Percentiles rank a stretch among this genome's conserved stretches.
Conservation (phyloP, 1,284 basidiomycete genomes). For the Papiliotrema laurentii region DNA sequence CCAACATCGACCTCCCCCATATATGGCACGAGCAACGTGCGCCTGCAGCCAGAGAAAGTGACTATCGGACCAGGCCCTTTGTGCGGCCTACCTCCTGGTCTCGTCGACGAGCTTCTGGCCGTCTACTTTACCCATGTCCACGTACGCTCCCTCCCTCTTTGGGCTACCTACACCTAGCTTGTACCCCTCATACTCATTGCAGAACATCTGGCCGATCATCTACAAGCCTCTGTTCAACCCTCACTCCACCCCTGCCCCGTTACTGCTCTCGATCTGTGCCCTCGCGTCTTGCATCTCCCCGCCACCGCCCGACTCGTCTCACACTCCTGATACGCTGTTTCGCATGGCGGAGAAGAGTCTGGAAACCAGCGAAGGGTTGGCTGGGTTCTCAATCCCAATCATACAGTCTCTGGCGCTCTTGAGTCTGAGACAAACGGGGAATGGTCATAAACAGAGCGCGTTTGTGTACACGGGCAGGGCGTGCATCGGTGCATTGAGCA, state of each 20-base stretch:
- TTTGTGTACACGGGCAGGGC: conserved; percentile 47
- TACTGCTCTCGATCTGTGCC: conserved; percentile 39
- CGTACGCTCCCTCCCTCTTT: conserved; percentile 7
- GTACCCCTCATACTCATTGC: not conserved
- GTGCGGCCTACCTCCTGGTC: conserved; percentile 11
- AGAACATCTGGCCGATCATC: conserved; percentile 45
- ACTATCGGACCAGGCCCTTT: too few relatives aligned
- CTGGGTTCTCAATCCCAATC: conserved; percentile 31
- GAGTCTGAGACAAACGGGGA: conserved; percentile 48
- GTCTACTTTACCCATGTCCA: conserved; percentile 34
- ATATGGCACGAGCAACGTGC: too few relatives aligned
- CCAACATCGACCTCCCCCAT: too few relatives aligned
- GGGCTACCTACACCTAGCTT: not conserved
- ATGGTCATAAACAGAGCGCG: conserved; percentile 47
- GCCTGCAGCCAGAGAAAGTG: too few relatives aligned
- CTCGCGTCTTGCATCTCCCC: conserved; percentile 37
- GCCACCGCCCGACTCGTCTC: conserved; percentile 47
- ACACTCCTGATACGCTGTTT: conserved; percentile 60
- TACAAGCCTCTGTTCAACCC: conserved; percentile 44
- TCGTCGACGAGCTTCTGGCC: conserved; percentile 26
- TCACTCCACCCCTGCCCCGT: conserved; percentile 23
- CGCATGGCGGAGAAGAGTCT: conserved; percentile 33
- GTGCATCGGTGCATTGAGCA: conserved; percentile 46
- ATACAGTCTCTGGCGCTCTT: conserved; percentile 47
- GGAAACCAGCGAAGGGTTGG: conserved; percentile 11